A percentile compares a stretch with the other conserved stretches of the same genome.
Evolutionary conservation across 495 filamentous ascomycete genomes (phyloP).

Genomic region (Pseudevernia furfuracea): DNA sequence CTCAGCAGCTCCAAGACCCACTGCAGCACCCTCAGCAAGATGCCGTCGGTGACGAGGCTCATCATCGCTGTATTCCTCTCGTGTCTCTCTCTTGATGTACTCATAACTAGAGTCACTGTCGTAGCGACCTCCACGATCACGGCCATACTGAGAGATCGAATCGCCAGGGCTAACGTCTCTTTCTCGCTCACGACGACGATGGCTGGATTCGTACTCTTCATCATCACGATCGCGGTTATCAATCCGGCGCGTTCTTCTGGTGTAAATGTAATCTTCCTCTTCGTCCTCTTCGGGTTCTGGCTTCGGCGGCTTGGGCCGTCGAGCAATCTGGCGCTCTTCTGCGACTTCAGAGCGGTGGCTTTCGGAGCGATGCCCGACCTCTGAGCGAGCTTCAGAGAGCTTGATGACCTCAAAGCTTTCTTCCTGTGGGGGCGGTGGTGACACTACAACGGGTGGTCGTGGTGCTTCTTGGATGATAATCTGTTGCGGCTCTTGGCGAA

Average conservation of each 20-base stretch:
- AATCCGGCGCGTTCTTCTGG: conserved; percentile 34
- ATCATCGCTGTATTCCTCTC: conserved; percentile 42
- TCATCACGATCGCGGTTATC: conserved; percentile 41
- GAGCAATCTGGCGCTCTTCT: conserved; percentile 41
- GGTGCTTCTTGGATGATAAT: conserved; percentile 69
- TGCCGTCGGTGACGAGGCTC: conserved; percentile 61
- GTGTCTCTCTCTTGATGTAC: conserved; percentile 48
- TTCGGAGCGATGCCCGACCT: conserved; percentile 1
- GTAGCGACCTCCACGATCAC: conserved; percentile 36
- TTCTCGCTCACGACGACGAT: conserved; percentile 45
- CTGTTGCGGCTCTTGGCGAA: conserved; percentile 61
- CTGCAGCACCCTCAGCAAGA: conserved; percentile 77
- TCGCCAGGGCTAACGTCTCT: conserved; percentile 54
- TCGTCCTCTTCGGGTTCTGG: conserved; percentile 29
- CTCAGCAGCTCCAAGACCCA: conserved; percentile 69
- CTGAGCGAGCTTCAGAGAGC: conserved; percentile 44
- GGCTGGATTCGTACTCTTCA: conserved; percentile 32
- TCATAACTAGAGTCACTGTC: conserved; percentile 61
- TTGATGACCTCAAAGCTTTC: conserved; percentile 62
- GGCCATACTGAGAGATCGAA: conserved; percentile 46
- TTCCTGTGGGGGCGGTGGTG: conserved; percentile 42
- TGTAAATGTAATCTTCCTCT: conserved; percentile 31
- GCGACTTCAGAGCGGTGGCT: conserved; percentile 13
- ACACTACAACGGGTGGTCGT: conserved; percentile 59
- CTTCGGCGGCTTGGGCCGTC: conserved; percentile 24